These are phyloP conservation scores for Phyllosticta paracitricarpa DNA, from an alignment of 2,329 filamentous ascomycete species.

Conservation along the genomic window DNA sequence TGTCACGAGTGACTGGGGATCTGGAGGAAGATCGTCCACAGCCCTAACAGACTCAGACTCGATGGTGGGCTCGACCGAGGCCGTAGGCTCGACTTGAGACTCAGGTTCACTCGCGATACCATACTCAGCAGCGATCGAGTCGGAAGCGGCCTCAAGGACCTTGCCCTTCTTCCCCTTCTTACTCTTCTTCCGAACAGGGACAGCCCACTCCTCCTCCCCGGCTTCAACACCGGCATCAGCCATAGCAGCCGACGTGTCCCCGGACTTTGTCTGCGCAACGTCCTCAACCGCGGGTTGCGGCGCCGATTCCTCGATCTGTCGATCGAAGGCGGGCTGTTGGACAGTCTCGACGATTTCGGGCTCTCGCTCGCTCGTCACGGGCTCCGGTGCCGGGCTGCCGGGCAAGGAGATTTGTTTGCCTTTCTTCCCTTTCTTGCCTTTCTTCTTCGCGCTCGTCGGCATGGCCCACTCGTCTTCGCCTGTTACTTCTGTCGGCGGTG, in stretches of 20 bases:
- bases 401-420: neutral
- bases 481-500: neutral
- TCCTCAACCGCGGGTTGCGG: neutral
- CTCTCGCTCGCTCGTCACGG: neutral
- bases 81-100: neutral
- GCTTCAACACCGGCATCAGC: neutral
- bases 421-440: constrained; percentile 11
- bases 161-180: constrained; percentile 31
- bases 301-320: neutral
- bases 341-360: neutral
- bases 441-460: neutral
- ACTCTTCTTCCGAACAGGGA: constrained; percentile 35
- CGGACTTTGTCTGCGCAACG: neutral
- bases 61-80: neutral
- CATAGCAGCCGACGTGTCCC: neutral
- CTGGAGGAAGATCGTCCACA: neutral
- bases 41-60: neutral
- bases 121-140: neutral
- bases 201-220: constrained; percentile 17
- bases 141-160: neutral
- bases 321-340: neutral
- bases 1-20: neutral
- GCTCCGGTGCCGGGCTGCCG: neutral
- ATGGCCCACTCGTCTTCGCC: constrained; percentile 1
- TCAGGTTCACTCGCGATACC: neutral